A percentile compares a stretch with the other conserved stretches of the same genome.
Evolutionary conservation across 2,329 filamentous ascomycete genomes (phyloP).

Genomic region (Neonectria neomacrospora): DNA sequence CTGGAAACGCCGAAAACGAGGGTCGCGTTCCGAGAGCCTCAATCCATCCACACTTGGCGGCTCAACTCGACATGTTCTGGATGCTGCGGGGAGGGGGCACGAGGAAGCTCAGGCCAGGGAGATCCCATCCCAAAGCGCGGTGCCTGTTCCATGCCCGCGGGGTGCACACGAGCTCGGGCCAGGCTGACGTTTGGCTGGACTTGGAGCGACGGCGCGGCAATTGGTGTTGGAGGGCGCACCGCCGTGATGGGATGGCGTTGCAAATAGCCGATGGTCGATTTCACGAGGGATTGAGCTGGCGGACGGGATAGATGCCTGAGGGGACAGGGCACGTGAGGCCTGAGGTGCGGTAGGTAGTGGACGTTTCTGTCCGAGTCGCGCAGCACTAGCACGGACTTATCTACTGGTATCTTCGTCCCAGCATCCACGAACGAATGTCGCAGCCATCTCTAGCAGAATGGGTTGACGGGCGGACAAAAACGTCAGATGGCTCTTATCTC

Average conservation of each 20-base stretch:
- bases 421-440: neutral
- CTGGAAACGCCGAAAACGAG: neutral
- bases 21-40: neutral
- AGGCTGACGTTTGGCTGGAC: neutral
- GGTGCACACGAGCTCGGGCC: slow-evolving; percentile 13
- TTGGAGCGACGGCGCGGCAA: slow-evolving; percentile 15
- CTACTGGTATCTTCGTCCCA: slow-evolving; percentile 1
- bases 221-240: slow-evolving; percentile 4
- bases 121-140: slow-evolving; percentile 16
- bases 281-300: neutral
- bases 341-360: too few relatives aligned
- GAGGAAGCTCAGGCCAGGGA: slow-evolving; percentile 24
- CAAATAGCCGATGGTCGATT: neutral
- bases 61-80: neutral
- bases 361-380: too few relatives aligned
- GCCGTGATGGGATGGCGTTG: slow-evolving; percentile 2
- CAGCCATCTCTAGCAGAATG: neutral
- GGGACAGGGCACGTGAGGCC: neutral
- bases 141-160: slow-evolving; percentile 5
- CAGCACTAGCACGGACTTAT: neutral
- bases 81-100: slow-evolving; percentile 13
- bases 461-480: neutral
- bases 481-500: neutral
- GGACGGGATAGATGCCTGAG: neutral
- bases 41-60: neutral